Conservation (phyloP, 306 rosid genomes). For the Inga laurina region DNA sequence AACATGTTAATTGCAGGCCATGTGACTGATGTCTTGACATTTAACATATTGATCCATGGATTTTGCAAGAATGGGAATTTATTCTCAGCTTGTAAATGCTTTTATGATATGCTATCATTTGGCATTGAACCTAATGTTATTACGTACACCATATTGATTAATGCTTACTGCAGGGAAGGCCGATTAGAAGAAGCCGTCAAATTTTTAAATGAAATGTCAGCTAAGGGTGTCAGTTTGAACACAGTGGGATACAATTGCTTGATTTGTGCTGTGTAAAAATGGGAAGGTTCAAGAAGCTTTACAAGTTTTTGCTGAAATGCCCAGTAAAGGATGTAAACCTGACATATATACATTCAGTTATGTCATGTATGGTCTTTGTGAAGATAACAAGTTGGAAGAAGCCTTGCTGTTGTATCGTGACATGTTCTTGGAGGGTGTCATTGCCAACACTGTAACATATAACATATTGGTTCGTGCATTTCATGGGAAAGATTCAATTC, state of each 20-base stretch:
- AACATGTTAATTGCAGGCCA: conserved; percentile 58
- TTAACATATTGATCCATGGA: conserved; percentile 76
- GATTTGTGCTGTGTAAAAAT: conserved; percentile 67
- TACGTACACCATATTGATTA: conserved; percentile 77
- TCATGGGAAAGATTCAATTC: conserved; percentile 56
- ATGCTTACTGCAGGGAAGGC: conserved; percentile 76
- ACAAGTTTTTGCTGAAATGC: conserved; percentile 60
- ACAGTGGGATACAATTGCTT: conserved; percentile 81
- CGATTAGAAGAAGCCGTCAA: conserved; percentile 59
- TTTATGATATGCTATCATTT: conserved; percentile 58
- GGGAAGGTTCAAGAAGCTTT: conserved; percentile 66
- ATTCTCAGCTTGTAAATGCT: conserved; percentile 63
- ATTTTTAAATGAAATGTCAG: conserved; percentile 70
- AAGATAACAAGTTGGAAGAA: conserved; percentile 58
- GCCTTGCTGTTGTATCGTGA: conserved; percentile 70
- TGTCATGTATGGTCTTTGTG: conserved; percentile 75
- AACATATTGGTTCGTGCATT: conserved; percentile 79
- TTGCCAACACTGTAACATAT: conserved; percentile 87
- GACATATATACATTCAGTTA: conserved; percentile 78
- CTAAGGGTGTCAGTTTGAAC: conserved; percentile 63
- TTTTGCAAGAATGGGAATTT: conserved; percentile 75
- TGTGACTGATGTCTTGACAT: conserved; percentile 75
- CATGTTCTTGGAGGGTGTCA: conserved; percentile 80
- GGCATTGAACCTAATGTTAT: conserved; percentile 77
- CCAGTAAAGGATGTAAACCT: conserved; percentile 77